Percentiles rank a stretch among this genome's conserved stretches.
Conservation (phyloP, 1,139 yeast genomes). For the Eremothecium coryli region DNA sequence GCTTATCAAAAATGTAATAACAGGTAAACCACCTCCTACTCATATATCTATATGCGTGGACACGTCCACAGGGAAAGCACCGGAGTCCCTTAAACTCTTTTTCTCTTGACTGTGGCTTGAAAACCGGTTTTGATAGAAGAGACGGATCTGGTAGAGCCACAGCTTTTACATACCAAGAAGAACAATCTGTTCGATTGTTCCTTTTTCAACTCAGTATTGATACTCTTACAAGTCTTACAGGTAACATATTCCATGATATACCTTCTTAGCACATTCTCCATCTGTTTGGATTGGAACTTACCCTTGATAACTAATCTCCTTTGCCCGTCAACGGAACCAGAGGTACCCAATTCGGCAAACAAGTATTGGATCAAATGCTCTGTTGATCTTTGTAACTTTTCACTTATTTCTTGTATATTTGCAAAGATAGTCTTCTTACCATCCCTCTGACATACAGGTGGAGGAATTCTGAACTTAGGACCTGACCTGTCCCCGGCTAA, state of each 20-base stretch:
- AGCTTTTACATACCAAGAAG: constrained; percentile 94
- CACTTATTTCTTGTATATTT: constrained; percentile 89
- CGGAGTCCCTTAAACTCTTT: constrained; percentile 27
- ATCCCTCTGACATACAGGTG: constrained; percentile 94
- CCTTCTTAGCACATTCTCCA: constrained; percentile 93
- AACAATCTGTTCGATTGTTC: constrained; percentile 93
- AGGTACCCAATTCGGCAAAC: constrained; percentile 98
- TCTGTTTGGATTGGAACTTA: constrained; percentile 94
- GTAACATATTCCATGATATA: constrained; percentile 95
- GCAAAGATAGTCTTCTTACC: constrained; percentile 97
- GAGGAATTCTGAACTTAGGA: constrained; percentile 91
- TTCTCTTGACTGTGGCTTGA: constrained; percentile 74
- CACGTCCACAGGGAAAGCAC: not conserved
- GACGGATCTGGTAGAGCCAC: constrained; percentile 97
- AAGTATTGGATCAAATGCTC: constrained; percentile 94
- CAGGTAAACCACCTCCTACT: not conserved
- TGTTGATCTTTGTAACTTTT: constrained; percentile 90
- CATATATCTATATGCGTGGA: constrained; percentile 3
- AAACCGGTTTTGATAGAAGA: constrained; percentile 98
- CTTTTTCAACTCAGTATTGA: constrained; percentile 91
- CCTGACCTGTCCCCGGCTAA: constrained; percentile 94
- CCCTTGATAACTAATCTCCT: constrained; percentile 95
- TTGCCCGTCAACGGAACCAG: constrained; percentile 98
- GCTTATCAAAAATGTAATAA: not conserved
- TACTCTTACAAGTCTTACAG: constrained; percentile 97